phyloP scores from a whole-genome alignment of 495 filamentous ascomycete genomes.

The Penicillium lagena region DNA sequence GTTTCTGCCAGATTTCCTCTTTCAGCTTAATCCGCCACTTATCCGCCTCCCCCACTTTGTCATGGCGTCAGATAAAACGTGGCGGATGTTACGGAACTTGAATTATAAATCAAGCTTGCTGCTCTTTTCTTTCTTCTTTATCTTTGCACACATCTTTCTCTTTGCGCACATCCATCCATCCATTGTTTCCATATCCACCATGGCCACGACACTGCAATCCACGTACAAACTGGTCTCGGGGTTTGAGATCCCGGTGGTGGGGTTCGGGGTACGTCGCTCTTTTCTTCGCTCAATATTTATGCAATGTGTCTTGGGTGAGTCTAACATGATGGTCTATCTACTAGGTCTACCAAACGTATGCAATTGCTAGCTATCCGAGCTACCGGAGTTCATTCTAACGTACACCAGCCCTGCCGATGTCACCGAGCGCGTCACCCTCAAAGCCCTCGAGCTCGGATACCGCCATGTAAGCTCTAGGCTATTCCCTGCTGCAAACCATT shows the following conservation, averaged over 20 bases:
- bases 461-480: conserved; percentile 48
- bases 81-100: too few relatives aligned
- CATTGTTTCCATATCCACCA: conserved; percentile 10
- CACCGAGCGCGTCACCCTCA: conserved; percentile 48
- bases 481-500: neutral
- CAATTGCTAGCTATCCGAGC: neutral
- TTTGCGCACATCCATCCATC: too few relatives aligned
- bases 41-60: too few relatives aligned
- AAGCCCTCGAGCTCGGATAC: conserved; percentile 66
- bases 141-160: too few relatives aligned
- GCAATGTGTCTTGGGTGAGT: neutral
- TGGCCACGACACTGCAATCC: conserved; percentile 59
- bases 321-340: conserved; percentile 4
- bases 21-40: too few relatives aligned
- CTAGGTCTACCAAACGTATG: conserved; percentile 71
- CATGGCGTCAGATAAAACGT: too few relatives aligned
- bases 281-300: neutral
- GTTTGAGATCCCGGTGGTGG: conserved; percentile 68
- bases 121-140: too few relatives aligned
- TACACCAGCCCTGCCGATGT: conserved; percentile 41
- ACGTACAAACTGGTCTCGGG: conserved; percentile 68
- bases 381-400: conserved; percentile 1
- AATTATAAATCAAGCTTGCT: too few relatives aligned
- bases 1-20: too few relatives aligned
- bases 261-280: conserved; percentile 57